Conservation (phyloP, 2,329 filamentous ascomycete species). For the Cercospora janseana region DNA sequence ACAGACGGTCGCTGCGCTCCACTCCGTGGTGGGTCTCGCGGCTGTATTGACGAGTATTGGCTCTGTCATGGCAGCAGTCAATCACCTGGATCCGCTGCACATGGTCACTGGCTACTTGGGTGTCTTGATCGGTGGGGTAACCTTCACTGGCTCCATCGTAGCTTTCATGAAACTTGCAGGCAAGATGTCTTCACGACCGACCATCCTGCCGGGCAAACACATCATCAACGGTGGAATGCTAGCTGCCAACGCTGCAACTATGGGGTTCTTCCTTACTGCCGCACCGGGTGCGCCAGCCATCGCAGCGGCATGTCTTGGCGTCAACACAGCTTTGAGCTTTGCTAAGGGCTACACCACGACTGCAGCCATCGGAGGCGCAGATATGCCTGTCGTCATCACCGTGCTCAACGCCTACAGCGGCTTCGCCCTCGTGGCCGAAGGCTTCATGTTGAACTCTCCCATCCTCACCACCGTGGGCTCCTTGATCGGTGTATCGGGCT, state of each 20-base stretch:
- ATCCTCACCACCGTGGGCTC: conserved; percentile 82
- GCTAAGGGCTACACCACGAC: conserved; percentile 86
- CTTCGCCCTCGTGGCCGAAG: conserved; percentile 85
- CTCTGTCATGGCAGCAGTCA: conserved; percentile 70
- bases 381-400: conserved; percentile 90
- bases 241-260: conserved; percentile 73
- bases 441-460: conserved; percentile 86
- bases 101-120: conserved; percentile 83
- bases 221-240: conserved; percentile 72
- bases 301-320: conserved; percentile 72
- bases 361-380: conserved; percentile 83
- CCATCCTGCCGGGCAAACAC: conserved; percentile 70
- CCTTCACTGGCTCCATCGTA: conserved; percentile 86
- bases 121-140: conserved; percentile 77
- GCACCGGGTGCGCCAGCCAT: conserved; percentile 76
- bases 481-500: conserved; percentile 83
- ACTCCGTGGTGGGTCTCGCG: conserved; percentile 85
- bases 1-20: conserved; percentile 83
- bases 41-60: conserved; percentile 86
- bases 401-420: conserved; percentile 89
- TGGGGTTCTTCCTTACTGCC: conserved; percentile 80
- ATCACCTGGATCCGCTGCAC: conserved; percentile 70
- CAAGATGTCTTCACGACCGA: conserved; percentile 74
- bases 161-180: conserved; percentile 85
- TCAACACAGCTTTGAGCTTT: conserved; percentile 76